Conservation (phyloP, 495 filamentous ascomycete species). For the Talaromyces stipitatus region DNA sequence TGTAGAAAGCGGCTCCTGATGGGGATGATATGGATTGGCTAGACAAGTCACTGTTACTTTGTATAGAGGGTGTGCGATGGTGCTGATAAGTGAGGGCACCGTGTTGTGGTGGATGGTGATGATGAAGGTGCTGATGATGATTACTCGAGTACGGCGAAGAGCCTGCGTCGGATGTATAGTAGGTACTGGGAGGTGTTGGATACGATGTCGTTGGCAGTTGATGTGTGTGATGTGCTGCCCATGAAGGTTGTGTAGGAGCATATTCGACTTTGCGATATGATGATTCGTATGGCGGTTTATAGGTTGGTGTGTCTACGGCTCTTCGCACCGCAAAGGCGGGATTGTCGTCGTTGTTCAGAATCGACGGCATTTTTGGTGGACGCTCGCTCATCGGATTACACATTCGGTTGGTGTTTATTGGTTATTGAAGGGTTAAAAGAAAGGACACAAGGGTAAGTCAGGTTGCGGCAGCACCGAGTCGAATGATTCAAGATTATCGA, state of each 20-base stretch:
- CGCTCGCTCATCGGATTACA: neutral
- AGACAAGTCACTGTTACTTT: conserved; percentile 1
- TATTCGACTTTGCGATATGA: neutral
- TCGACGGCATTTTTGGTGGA: conserved; percentile 33
- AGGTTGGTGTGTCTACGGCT: neutral
- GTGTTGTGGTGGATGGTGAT: conserved; percentile 3
- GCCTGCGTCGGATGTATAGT: neutral
- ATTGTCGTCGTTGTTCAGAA: conserved; percentile 43
- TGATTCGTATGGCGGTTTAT: neutral
- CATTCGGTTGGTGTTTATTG: neutral
- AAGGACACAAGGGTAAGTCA: neutral
- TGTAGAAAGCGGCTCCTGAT: neutral
- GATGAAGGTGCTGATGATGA: conserved; percentile 8
- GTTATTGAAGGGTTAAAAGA: neutral
- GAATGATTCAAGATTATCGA: neutral
- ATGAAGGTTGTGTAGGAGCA: neutral
- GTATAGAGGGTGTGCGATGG: conserved; percentile 4
- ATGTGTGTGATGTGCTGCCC: neutral
- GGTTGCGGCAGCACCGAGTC: neutral
- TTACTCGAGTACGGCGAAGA: conserved; percentile 19
- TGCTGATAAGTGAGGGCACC: neutral
- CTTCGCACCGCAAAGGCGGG: conserved; percentile 38
- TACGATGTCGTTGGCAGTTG: neutral
- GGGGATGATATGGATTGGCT: conserved; percentile 1
- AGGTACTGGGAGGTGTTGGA: conserved; percentile 18